These are phyloP conservation scores for Manihot esculenta DNA, from an alignment of 441 rosid species.

Conservation along the genomic window DNA sequence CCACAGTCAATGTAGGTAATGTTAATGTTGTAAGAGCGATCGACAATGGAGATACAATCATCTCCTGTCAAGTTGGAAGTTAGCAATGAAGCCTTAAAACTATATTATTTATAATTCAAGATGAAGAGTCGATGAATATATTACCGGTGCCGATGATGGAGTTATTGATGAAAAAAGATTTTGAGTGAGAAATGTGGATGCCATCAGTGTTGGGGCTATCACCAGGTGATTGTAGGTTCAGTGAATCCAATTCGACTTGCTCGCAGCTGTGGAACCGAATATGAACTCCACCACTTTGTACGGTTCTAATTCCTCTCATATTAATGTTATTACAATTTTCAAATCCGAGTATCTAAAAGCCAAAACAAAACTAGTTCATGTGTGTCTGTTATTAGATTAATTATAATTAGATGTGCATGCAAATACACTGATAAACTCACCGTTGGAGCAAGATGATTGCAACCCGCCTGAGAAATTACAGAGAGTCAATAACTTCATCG, in stretches of 20 bases:
- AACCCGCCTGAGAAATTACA: not conserved
- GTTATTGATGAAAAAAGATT: constrained; percentile 28
- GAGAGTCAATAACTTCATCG: not conserved
- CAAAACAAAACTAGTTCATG: not conserved
- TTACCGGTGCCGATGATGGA: constrained; percentile 40
- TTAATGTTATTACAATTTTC: not conserved
- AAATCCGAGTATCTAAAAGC: not conserved
- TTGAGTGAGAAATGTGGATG: constrained; percentile 41
- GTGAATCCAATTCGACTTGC: constrained; percentile 18
- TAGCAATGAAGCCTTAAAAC: no score
- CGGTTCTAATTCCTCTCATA: not conserved
- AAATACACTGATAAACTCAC: not conserved
- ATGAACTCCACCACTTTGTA: constrained; percentile 25
- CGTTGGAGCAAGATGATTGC: not conserved
- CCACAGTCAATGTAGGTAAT: constrained; percentile 41
- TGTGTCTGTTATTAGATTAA: no score
- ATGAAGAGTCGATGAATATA: not conserved
- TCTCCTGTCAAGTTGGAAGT: constrained; percentile 37
- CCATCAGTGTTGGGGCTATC: constrained; percentile 65
- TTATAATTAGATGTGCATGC: not conserved
- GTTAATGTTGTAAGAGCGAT: constrained; percentile 25
- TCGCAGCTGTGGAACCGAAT: constrained; percentile 29
- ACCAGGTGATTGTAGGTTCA: constrained; percentile 38
- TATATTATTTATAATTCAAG: no score
- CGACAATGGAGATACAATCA: constrained; percentile 59